Conservation (phyloP, 2,329 filamentous ascomycete species). For the Fusarium sublunatum region DNA sequence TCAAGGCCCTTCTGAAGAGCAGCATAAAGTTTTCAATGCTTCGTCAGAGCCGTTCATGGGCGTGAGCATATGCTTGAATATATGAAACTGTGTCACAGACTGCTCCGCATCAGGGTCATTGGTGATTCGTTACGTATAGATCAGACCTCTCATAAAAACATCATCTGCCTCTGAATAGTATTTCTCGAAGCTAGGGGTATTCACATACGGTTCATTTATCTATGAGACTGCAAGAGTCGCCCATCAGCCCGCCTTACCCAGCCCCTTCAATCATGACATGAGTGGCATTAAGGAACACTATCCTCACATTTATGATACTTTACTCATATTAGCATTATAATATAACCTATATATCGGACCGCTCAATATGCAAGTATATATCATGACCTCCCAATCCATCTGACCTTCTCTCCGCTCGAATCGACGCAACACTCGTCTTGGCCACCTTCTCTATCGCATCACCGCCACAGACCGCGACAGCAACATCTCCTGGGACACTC, state of each 20-base stretch:
- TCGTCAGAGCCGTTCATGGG: neutral
- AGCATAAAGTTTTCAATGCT: neutral
- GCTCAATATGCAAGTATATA: slow-evolving; percentile 41
- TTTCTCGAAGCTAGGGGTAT: neutral
- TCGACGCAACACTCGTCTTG: slow-evolving; percentile 25
- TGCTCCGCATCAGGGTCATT: neutral
- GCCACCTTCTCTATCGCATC: slow-evolving; percentile 37
- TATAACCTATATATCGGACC: slow-evolving; percentile 33
- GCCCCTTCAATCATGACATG: neutral
- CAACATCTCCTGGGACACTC: slow-evolving; percentile 30
- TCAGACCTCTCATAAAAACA: too few relatives aligned
- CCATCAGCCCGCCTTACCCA: too few relatives aligned
- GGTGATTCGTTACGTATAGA: neutral
- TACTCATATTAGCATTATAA: slow-evolving; percentile 11
- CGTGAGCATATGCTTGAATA: neutral
- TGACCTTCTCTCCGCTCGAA: slow-evolving; percentile 20
- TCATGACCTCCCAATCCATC: slow-evolving; percentile 27
- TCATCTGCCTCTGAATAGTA: too few relatives aligned
- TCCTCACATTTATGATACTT: neutral
- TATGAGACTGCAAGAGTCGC: too few relatives aligned
- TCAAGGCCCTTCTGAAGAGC: neutral
- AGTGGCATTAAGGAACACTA: too few relatives aligned
- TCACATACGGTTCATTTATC: too few relatives aligned
- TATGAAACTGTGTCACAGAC: neutral
- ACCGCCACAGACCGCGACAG: slow-evolving; percentile 41